Evolutionary conservation across 176 grass and related monocot species (phyloP).

Genomic region (Oryza australiensis): DNA sequence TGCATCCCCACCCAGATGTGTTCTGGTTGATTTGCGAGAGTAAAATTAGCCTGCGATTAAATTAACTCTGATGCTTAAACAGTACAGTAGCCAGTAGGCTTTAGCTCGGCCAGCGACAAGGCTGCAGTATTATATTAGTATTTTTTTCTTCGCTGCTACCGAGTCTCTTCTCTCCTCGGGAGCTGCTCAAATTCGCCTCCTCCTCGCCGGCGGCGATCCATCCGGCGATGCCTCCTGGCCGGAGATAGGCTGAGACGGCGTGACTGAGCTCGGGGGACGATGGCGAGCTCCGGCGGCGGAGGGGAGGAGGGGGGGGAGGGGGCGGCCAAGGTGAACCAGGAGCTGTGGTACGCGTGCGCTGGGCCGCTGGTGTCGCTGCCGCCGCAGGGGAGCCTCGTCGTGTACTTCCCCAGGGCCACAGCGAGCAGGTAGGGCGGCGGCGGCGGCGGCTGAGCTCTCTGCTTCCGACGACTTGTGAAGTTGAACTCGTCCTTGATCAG

Average conservation of each 20-base stretch:
- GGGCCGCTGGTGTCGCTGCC: slow-evolving; percentile 69
- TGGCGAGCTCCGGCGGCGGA: slow-evolving; percentile 18
- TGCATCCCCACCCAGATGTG: slow-evolving; percentile 2
- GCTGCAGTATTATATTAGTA: slow-evolving; percentile 37
- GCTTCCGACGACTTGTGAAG: neutral
- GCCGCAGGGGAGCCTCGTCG: slow-evolving; percentile 65
- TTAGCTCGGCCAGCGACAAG: neutral
- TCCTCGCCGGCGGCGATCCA: slow-evolving; percentile 30
- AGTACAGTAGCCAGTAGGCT: slow-evolving; percentile 40
- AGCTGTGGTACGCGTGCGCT: slow-evolving; percentile 82
- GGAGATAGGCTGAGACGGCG: neutral
- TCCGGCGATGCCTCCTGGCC: slow-evolving; percentile 35
- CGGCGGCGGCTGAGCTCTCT: no score
- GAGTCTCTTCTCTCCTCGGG: slow-evolving; percentile 31
- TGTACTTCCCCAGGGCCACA: slow-evolving; percentile 86
- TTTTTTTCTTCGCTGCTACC: slow-evolving; percentile 8
- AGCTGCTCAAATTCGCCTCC: slow-evolving; percentile 22
- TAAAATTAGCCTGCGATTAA: neutral
- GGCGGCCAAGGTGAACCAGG: slow-evolving; percentile 59
- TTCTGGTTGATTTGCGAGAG: slow-evolving; percentile 19
- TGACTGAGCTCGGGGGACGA: neutral
- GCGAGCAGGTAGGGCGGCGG: slow-evolving; percentile 56
- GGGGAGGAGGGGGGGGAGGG: slow-evolving; percentile 27
- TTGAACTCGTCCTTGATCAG: slow-evolving; percentile 25
- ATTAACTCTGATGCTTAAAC: slow-evolving; percentile 26